Evolutionary conservation across 2,329 filamentous ascomycete genomes (phyloP), one percentile per base, ranked within the genome.

Genomic region (Trichoderma sp.): DNA sequence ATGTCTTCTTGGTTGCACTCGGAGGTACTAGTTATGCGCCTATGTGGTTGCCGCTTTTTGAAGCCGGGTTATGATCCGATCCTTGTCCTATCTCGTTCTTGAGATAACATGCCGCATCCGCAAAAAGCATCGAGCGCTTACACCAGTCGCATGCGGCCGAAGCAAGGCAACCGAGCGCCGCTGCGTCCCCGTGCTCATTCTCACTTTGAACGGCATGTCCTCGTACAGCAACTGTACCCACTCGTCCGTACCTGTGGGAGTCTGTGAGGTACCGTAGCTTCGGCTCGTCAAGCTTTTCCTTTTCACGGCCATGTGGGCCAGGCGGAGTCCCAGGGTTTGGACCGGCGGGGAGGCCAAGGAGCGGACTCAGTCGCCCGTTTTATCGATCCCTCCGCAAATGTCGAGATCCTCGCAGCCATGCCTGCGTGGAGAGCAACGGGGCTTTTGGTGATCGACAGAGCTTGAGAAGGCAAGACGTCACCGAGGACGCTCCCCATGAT

Each of bases 311-410:
- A 28, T 61, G 66, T 61, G 66, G 58, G 58, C 56, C 66, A 56
- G 49, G 66, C 58, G 66, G 66, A 43, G 66, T 63, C 66, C 52
- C 66, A 68, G 66, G 66, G 58, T 51, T 63, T 63, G 58, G 46
- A 18, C 30, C 13, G 66, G 66, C 60, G 60, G 60, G 66, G 66
- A 59, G 51, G 39, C 46, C 58, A 30, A 26, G 32, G 30, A 56
- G 66, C 58, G 59, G 58, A 34, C 51, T 68, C 34, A 28, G 10
- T 49, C 43, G 43, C 43, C 46, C 56, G 52, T 30, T 59, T 59
- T 39, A 65, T 52, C 67, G 67, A 69, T 69, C 59, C 67, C 67
- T 69, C 67, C 67, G 67, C 67, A 69, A 69, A 68, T 52, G 28
- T 65, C 32, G 58, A 65, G 67, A 69, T 69, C 59, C 39, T 69